Evolutionary conservation across 352 stramenopile genomes (phyloP), one percentile per base, ranked within the genome.

Genomic region (Globisporangium canariense): DNA sequence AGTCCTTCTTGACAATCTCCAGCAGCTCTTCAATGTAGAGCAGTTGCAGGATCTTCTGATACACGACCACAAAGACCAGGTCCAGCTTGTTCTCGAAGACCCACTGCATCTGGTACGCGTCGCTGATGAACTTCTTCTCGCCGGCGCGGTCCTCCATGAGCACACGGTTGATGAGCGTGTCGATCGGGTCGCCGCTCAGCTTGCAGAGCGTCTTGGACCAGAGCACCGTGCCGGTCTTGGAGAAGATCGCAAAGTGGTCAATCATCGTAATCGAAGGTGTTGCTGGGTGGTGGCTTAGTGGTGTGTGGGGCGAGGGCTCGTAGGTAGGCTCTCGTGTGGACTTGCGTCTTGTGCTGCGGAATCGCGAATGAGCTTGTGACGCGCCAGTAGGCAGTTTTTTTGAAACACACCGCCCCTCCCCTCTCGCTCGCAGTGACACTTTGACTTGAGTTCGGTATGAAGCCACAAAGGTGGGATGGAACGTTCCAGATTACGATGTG

Each of bases 241-340:
- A 91, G 73, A 98, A 98, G 66, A 98, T 89, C 51, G 92, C 79
- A 65, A 97, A 97, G 68, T 97, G 83, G 77, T 97, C 91, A 57
- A 98, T 93, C 91, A 98, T 98, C 13, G 18, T 74, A 61, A 1
- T 5, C 13, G 36, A 30, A 25, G 34, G 50, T 56, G 25, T 2
- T 25, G 13, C 25, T 40, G 14, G 40, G 10, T 18, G 41, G 41
- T 20, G 41, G 41, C 32, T 14, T 55, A 6, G 14, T 40, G 14
- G 7, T 14, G 18, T 20, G 22, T 47, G 56, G 20, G 30, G 36
- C 22, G n/a, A 20, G 20, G 20, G 6, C 4, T 30, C 25, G 56
- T 52, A 46, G 30, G n/a, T 38, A 47, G 11, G 56, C 34, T 34
- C 38, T 28, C 25, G 25, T 28, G 9, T 14, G n/a, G 9, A 45